These are phyloP conservation scores for Hemerocallis citrina DNA, from an alignment of 106 monocot genomes.

Conservation along the genomic window DNA sequence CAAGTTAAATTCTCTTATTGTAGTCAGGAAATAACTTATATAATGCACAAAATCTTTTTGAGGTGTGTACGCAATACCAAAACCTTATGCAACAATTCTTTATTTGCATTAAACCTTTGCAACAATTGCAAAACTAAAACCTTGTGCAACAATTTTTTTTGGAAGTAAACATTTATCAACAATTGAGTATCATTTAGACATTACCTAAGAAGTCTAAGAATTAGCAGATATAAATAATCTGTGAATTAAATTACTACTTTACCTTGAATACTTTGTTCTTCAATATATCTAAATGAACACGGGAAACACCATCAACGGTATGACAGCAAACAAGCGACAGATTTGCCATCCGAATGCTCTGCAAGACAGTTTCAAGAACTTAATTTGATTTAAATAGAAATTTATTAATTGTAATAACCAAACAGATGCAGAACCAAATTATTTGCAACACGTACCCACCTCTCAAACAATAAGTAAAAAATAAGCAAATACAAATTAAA, in stretches of 20 bases:
- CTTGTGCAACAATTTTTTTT: too few species aligned
- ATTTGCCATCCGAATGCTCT: slow-evolving; percentile 33
- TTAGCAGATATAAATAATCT: neutral
- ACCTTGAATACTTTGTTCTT: slow-evolving; percentile 37
- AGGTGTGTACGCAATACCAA: neutral
- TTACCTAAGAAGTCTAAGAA: too few species aligned
- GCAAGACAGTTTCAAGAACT: slow-evolving; percentile 4
- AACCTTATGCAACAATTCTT: too few species aligned
- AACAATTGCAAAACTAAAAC: too few species aligned
- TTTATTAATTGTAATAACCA: neutral
- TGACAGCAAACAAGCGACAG: slow-evolving; percentile 27
- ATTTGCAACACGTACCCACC: neutral
- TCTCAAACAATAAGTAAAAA: neutral
- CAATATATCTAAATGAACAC: slow-evolving; percentile 25
- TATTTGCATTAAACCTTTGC: too few species aligned
- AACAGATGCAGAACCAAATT: neutral
- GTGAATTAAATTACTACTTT: neutral
- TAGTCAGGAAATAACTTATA: neutral
- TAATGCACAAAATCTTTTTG: neutral
- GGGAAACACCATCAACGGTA: slow-evolving; percentile 30
- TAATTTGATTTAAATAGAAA: slow-evolving; percentile 1
- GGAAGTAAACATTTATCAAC: too few species aligned
- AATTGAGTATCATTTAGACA: too few species aligned
- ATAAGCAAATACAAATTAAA: neutral
- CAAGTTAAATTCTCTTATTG: neutral